Conservation (phyloP, 306 rosid genomes). For the Quercus wislizeni region DNA sequence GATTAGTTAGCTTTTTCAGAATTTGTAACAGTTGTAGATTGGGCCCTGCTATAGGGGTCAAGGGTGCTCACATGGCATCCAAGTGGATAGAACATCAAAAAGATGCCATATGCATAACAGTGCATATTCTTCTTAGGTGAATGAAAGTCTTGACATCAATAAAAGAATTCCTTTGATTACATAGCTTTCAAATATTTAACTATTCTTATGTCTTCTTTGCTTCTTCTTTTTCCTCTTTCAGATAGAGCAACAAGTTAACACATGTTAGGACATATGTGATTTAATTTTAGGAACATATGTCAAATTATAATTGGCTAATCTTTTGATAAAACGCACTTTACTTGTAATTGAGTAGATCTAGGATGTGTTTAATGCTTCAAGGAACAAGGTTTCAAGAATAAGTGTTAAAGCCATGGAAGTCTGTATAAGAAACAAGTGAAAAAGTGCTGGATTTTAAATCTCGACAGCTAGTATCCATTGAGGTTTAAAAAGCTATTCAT, state of each 20-base stretch:
- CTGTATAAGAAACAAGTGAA: too few relatives aligned
- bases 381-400: too few relatives aligned
- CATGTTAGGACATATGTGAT: too few relatives aligned
- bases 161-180: slow-evolving; percentile 1
- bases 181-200: slow-evolving; percentile 4
- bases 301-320: too few relatives aligned
- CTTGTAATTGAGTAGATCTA: too few relatives aligned
- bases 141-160: background rate
- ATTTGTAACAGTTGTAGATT: background rate
- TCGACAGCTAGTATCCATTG: too few relatives aligned
- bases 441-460: too few relatives aligned
- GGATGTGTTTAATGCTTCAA: too few relatives aligned
- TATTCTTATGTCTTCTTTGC: background rate
- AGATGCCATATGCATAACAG: background rate
- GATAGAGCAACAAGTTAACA: background rate
- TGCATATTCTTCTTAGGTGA: background rate
- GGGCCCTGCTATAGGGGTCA: background rate
- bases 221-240: background rate
- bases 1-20: background rate
- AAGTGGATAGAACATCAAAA: background rate
- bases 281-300: too few relatives aligned
- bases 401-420: too few relatives aligned
- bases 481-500: too few relatives aligned
- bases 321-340: too few relatives aligned
- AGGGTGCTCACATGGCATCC: background rate